A percentile compares a stretch with the other conserved stretches of the same genome.
Conservation (phyloP, 2,329 filamentous ascomycete species). For the Beauveria scarabaeidicola region DNA sequence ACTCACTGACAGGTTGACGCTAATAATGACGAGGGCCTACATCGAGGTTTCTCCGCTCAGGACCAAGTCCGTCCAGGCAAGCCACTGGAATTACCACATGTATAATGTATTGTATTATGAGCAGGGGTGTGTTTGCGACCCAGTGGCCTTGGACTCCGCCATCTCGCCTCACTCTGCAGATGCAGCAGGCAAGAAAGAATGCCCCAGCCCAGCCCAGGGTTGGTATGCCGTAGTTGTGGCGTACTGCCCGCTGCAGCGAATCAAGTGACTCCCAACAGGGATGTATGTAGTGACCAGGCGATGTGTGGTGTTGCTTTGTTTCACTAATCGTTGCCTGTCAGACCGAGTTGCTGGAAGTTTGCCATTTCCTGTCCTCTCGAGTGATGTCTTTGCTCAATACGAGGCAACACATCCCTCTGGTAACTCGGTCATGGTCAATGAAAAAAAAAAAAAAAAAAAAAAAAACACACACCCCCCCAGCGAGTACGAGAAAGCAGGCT, state of each 20-base stretch:
- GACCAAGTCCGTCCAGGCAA: not conserved
- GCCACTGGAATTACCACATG: not conserved
- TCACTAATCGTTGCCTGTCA: not conserved
- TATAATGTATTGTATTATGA: too few relatives aligned
- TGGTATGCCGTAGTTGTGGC: not conserved
- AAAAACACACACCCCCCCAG: too few relatives aligned
- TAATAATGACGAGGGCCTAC: not conserved
- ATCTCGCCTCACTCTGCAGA: slow-evolving; percentile 2
- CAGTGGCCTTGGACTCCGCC: not conserved
- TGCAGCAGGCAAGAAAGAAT: not conserved
- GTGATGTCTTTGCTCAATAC: not conserved
- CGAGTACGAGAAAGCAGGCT: not conserved
- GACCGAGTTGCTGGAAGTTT: not conserved
- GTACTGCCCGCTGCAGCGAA: not conserved
- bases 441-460: too few relatives aligned
- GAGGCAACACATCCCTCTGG: not conserved
- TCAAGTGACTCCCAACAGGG: slow-evolving; percentile 3
- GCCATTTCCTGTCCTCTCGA: not conserved
- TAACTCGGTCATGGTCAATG: not conserved
- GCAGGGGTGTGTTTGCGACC: not conserved
- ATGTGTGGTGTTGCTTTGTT: not conserved
- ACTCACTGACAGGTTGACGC: not conserved
- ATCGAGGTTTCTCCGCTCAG: not conserved
- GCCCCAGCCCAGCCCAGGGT: not conserved
- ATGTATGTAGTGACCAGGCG: not conserved